Evolutionary conservation across 108 stramenopile species (phyloP), one percentile per base, ranked within the genome.

Genomic region (Fragilaria radians): DNA sequence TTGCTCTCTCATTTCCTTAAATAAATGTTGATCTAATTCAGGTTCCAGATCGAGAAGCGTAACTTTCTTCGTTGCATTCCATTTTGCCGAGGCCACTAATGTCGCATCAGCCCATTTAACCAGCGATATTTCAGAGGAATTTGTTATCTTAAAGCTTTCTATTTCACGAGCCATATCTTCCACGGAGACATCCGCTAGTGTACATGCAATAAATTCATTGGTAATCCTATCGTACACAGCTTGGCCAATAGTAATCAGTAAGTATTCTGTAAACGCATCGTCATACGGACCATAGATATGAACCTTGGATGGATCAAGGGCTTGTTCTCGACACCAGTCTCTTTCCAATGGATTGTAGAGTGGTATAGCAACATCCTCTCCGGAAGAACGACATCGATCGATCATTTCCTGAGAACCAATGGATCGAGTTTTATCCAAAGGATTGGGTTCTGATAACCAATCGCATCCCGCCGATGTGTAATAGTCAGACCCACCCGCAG

Each of bases 271-370:
- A 24, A 32, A 58, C 18, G 62, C 71, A 32, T 67, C 69, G 9
- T 47, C 30, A 57, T 67, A 79, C 2, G 81, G 76, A 3, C 78
- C 76, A 51, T 54, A 50, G 14, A 57, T 62, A 3, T 49, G 54
- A 32, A 57, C 18, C 32, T 66, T 28, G 17, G 58, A 52, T 18
- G 77, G 73, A 45, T 70, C 29, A 0, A 81, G 50, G 17, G 68
- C 74, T 48, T 79, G 74, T 33, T 79, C 78, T 19, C 57, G 50
- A 52, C 77, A 83, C 74, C 74, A 83, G 3, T 60, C 75, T 28
- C 77, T 65, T 62, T 83, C 78, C 48, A 83, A 53, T 9, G 78
- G 72, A 48, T 76, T 79, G 52, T 83, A 83, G 47, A 73, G 51
- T 32, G 75, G 61, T 3, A 28, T 46, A 0, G 66, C 68, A 3